phyloP scores from a whole-genome alignment of 306 rosid genomes.

The Cicer pinnatifidum region DNA sequence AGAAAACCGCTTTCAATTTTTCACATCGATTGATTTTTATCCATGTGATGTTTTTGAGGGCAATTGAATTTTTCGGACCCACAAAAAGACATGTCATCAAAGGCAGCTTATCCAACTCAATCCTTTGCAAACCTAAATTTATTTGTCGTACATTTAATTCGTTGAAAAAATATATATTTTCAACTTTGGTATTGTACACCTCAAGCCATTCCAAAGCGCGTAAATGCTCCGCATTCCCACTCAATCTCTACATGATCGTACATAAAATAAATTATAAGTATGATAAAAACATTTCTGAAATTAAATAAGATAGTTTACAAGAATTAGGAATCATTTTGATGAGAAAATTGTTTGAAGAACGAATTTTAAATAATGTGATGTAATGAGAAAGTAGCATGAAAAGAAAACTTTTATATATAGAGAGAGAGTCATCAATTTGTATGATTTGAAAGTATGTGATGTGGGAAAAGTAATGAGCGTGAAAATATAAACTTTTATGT shows the following conservation, averaged over 20 bases:
- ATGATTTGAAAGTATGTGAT: no score
- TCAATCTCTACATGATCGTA: neutral
- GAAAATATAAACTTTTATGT: no score
- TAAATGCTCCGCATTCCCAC: neutral
- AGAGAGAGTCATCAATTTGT: no score
- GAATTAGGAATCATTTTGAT: no score
- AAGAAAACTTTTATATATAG: no score
- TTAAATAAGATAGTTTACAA: neutral
- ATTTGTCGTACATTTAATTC: neutral
- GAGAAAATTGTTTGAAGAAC: no score
- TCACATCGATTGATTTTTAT: neutral
- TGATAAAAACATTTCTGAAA: neutral
- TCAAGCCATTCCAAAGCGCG: neutral
- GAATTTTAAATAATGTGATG: no score
- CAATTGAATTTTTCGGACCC: neutral
- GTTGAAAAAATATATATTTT: neutral
- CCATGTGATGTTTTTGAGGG: neutral
- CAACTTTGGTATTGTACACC: neutral
- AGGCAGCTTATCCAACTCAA: neutral
- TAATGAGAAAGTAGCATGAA: no score
- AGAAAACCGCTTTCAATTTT: conserved; percentile 5
- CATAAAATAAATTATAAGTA: neutral
- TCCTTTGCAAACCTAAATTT: neutral
- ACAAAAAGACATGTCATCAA: neutral
- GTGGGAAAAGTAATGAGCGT: no score